Evolutionary conservation across 192 early-diverging fungal species (phyloP).

Genomic region (Coemansia sp.): DNA sequence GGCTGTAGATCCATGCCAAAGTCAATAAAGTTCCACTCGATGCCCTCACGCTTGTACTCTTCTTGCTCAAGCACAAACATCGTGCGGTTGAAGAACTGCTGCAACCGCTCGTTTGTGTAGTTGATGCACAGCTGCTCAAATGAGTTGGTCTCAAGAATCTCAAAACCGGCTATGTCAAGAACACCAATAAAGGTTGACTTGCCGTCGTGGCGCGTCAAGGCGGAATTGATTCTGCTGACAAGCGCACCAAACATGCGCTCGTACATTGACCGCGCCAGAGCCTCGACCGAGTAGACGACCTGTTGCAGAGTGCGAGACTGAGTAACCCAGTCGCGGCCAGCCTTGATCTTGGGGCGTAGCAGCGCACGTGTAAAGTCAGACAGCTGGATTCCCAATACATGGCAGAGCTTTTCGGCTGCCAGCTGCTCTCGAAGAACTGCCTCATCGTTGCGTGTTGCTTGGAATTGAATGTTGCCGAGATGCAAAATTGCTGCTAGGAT

Average conservation of each 20-base stretch:
- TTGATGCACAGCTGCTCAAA: slow-evolving; percentile 99
- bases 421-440: slow-evolving; percentile 79
- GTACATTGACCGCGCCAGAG: slow-evolving; percentile 87
- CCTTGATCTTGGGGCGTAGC: slow-evolving; percentile 89
- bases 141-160: slow-evolving; percentile 97
- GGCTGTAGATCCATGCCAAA: slow-evolving; percentile 97
- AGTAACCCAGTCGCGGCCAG: slow-evolving; percentile 94
- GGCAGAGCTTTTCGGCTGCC: slow-evolving; percentile 86
- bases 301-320: slow-evolving; percentile 87
- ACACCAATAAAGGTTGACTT: slow-evolving; percentile 94
- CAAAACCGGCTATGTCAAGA: slow-evolving; percentile 98
- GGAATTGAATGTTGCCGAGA: slow-evolving; percentile 88
- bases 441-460: slow-evolving; percentile 80
- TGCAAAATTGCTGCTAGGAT: slow-evolving; percentile 87
- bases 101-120: slow-evolving; percentile 97
- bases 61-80: slow-evolving; percentile 99
- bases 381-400: slow-evolving; percentile 88
- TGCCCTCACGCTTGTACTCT: slow-evolving; percentile 94
- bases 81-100: slow-evolving; percentile 99
- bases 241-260: slow-evolving; percentile 95
- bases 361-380: slow-evolving; percentile 85
- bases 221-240: slow-evolving; percentile 85
- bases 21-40: slow-evolving; percentile 98
- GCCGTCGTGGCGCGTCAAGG: slow-evolving; percentile 61
- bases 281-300: slow-evolving; percentile 87